Conservation (phyloP, 352 stramenopile species). For the Phytophthora foliorum region DNA sequence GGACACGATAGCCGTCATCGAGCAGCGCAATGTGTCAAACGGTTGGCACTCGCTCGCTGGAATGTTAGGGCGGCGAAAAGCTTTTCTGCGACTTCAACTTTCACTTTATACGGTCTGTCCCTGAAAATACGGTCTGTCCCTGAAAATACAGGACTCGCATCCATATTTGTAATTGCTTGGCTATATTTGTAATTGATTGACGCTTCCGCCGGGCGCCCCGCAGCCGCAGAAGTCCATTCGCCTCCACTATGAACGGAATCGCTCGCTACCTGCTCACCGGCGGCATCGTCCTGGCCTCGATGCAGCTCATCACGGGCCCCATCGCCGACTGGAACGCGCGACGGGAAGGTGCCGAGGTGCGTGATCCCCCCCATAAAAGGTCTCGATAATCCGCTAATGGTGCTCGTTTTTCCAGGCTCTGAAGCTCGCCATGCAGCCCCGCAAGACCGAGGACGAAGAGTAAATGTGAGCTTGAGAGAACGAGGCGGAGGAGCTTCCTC, state of each 20-base stretch:
- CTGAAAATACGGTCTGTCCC: too few relatives aligned
- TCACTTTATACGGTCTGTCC: too few relatives aligned
- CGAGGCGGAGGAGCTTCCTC: neutral
- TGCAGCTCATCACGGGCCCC: conserved; percentile 71
- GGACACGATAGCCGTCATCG: neutral
- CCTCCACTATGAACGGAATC: conserved; percentile 71
- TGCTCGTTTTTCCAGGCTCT: conserved; percentile 51
- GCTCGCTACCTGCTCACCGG: conserved; percentile 78
- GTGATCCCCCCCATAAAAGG: neutral
- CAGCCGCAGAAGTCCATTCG: conserved; percentile 31
- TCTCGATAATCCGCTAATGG: neutral
- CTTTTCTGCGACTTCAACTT: neutral
- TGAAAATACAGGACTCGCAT: too few relatives aligned
- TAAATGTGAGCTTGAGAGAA: conserved; percentile 33
- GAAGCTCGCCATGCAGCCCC: conserved; percentile 67
- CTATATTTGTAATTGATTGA: conserved; percentile 2
- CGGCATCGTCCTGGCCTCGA: conserved; percentile 74
- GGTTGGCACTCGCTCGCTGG: too few relatives aligned
- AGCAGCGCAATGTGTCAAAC: conserved; percentile 2
- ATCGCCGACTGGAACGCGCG: conserved; percentile 82
- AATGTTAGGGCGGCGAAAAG: too few relatives aligned
- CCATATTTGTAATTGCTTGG: too few relatives aligned
- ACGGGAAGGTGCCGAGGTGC: conserved; percentile 71
- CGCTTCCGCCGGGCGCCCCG: conserved; percentile 16
- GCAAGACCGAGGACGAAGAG: conserved; percentile 60